Evolutionary conservation across 2,329 filamentous ascomycete species (phyloP), one percentile per base, ranked within the genome.

Genomic region (Stagonosporopsis rhizophila): DNA sequence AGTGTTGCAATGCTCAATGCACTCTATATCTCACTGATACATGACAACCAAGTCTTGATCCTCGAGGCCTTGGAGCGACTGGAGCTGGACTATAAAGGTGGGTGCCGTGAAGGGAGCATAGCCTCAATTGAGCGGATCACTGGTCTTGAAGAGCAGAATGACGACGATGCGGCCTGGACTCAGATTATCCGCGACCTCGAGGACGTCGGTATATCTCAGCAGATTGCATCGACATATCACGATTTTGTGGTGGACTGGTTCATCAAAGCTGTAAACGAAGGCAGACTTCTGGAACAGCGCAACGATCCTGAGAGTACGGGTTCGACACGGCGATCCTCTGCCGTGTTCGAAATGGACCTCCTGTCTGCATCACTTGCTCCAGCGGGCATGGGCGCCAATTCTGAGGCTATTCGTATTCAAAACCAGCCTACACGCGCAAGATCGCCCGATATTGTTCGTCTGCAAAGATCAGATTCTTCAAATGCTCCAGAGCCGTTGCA

Each of bases 171-270:
- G 25, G 66, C 69, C 11, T 75, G 71, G 72, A 52, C 48, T 7
- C 67, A 72, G 47, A 69, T 75, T 14, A 64, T 73, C 12, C 60
- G 65, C 11, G 72, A 75, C 37, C 58, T 75, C 2, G 67, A 71
- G 42, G 71, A 74, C 39, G 66, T 72, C 20, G 70, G 70, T 6
- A 59, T 75, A 3, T 62, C 64, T 19, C 45, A 61, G 17, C 59
- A 66, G 40, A 59, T 67, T 39, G 68, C 64, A 4, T 27, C 67
- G 5, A 54, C 59, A 14, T 68, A 73, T 39, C 65, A 66, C 7
- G 58, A 69, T 17, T 59, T 72, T 44, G 72, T 74, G 37, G 55
- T 69, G 23, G 67, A 68, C 44, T 72, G 70, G 71, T 66, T 75
- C 30, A 53, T 73, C 19, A 55, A 45, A 17, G 72, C 70, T 6